Evolutionary conservation across 2,329 filamentous ascomycete species (phyloP), one percentile per base, ranked within the genome.

Genomic region (Talaromyces piceae): DNA sequence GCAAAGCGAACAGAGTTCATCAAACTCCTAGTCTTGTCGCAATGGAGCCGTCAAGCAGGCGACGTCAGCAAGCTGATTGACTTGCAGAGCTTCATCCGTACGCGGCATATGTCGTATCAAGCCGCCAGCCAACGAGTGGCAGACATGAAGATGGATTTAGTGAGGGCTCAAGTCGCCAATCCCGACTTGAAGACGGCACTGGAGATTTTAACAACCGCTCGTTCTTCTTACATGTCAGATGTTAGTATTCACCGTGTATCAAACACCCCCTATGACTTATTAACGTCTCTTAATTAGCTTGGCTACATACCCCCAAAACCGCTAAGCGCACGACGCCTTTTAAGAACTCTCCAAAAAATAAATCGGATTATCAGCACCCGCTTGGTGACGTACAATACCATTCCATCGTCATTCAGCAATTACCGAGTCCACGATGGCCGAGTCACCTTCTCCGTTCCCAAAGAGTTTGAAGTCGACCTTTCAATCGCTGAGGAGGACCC

Each of bases 391-490:
- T 81, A 95, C 54, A 91, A 97, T 59, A 81, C 84, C 56, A 81
- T 96, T 43, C 93, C 93, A 0, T 70, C 74, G n/a, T 79, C 86
- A 49, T 88, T 97, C 65, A 79, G 79, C 59, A 78, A 87, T 54
- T 97, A 90, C 70, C 78, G 77, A 4, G 87, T 98, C 54, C 79
- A 80, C 48, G 87, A 88, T 47, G 93, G 94, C n/a, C 83, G 91
- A 45, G 91, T 87, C 5, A 97, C 90, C 0, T 98, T 98, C 67
- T 80, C 75, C 44, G 87, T 97, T 1, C 73, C 81, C 2, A 81
- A 81, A 49, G 91, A 97, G 66, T 96, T 96, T 61, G 91, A 97
- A 66, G 81, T 97, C 18, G 93, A 97, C 64, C 78, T 98, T 47
- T 91, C 90, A 1, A 87, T 97, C 56, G 88, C 87, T 16, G 86